Evolutionary conservation across 768 basidiomycete species (phyloP), one percentile per base, ranked within the genome.

Genomic region (Collybiopsis luxurians): DNA sequence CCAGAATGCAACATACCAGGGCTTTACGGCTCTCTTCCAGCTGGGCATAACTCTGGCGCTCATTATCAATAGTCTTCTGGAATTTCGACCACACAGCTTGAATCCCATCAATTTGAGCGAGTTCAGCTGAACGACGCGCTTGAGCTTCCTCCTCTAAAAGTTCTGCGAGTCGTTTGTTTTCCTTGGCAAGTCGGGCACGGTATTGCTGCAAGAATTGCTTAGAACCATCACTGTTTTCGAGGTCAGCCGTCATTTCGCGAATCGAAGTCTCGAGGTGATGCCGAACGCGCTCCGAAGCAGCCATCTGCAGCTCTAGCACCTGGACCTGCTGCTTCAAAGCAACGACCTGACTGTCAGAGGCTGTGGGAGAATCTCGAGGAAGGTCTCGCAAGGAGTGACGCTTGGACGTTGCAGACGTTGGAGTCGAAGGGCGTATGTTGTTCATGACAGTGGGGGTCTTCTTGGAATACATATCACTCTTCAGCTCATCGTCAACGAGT

Each of bases 1-100:
- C 11, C 27, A 30, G 13, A 34, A 24, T 12, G n/a, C n/a, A 17
- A 69, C 84, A 60, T 68, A 89, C 86, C 61, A 90, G 67, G 53
- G 87, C 86, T 64, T 84, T 86, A 45, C 83, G 77, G 15, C 87
- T 88, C 60, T 87, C 88, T 61, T 89, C 88, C 13, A 88, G 69
- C 24, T 83, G 81, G 40, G 75, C 66, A 59, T 86, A 87, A 57
- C 78, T 85, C 47, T 84, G 80, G 23, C 85, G 78, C 65, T 89
- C 86, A 47, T 79, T 76, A 0, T 74, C 58, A 36, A 86, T 84
- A 0, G 79, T 78, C 59, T 74, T 77, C 69, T 83, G 80, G 73
- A 86, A 84, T 59, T 85, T 86, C 38, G 75, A 71, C 85, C 85
- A 87, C 75, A 87, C 81, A 0, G 78, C 79, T 59, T 86, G 83